Conservation (phyloP, 2,329 filamentous ascomycete species). For the Aspergillus novoparasiticus region DNA sequence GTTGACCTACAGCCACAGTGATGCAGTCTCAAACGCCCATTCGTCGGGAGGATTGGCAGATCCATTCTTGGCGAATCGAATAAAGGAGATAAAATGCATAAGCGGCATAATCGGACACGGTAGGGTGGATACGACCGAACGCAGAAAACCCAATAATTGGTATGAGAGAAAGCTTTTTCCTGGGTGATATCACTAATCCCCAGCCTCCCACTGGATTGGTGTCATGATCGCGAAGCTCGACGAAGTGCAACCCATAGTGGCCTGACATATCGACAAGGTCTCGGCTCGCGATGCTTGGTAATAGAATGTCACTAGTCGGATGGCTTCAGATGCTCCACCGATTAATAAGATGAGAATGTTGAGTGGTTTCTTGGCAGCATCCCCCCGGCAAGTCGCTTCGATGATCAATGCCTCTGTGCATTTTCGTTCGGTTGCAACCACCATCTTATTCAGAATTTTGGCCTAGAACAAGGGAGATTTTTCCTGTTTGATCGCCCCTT, state of each 20-base stretch:
- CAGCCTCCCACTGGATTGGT: not conserved
- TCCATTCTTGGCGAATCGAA: constrained; percentile 14
- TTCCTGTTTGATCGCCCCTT: not conserved
- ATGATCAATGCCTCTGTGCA: constrained; percentile 1
- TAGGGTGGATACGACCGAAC: not conserved
- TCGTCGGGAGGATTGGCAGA: constrained; percentile 9
- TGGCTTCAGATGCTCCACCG: not conserved
- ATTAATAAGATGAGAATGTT: constrained; percentile 1
- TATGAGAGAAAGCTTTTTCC: not conserved
- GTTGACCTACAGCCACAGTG: not conserved
- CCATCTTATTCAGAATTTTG: not conserved
- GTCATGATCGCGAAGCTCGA: not conserved
- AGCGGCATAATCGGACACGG: not conserved
- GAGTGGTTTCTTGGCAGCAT: constrained; percentile 2
- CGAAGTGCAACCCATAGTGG: not conserved
- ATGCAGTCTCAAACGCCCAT: constrained; percentile 8
- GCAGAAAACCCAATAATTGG: not conserved
- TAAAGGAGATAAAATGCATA: not conserved
- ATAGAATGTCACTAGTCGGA: not conserved
- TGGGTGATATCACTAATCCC: not conserved
- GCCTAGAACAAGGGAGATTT: not conserved
- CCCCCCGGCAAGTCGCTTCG: not conserved
- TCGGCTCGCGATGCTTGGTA: constrained; percentile 3
- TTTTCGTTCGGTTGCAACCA: not conserved
- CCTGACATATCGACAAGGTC: constrained; percentile 1